Conservation (phyloP, 2,329 filamentous ascomycete genomes). For the Pseudonectria buxi region DNA sequence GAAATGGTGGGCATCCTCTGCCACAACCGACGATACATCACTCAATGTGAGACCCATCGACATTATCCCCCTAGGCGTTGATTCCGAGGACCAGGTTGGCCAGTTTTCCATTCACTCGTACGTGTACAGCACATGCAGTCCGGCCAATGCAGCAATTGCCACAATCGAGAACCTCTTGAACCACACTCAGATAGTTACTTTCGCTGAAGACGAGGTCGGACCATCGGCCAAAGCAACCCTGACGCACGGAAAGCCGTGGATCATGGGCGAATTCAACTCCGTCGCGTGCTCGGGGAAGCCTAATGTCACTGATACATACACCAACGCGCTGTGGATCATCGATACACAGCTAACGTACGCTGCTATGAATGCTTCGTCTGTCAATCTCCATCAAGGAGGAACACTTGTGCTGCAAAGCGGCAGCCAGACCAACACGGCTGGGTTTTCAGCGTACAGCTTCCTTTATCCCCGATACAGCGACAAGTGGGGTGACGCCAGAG, state of each 20-base stretch:
- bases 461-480: constrained; percentile 11
- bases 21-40: constrained; percentile 10
- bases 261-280: constrained; percentile 34
- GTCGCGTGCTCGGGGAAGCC: constrained; percentile 33
- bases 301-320: constrained; percentile 34
- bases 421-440: constrained; percentile 9
- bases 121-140: constrained; percentile 2
- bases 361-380: constrained; percentile 28
- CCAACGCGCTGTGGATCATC: constrained; percentile 33
- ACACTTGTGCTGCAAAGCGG: constrained; percentile 11
- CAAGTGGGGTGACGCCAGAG: constrained; percentile 7
- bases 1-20: constrained; percentile 14
- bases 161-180: constrained; percentile 4
- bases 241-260: constrained; percentile 8
- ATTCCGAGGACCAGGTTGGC: constrained; percentile 6
- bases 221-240: constrained; percentile 3
- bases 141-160: not conserved
- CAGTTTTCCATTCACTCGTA: constrained; percentile 4
- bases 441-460: constrained; percentile 12
- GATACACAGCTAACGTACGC: constrained; percentile 32
- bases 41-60: constrained; percentile 12
- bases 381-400: constrained; percentile 26
- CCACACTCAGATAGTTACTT: constrained; percentile 3
- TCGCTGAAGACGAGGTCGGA: constrained; percentile 7
- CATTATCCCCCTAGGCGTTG: constrained; percentile 11